Evolutionary conservation across 805 yeast genomes (phyloP).

Genomic region (Spathaspora boniae): DNA sequence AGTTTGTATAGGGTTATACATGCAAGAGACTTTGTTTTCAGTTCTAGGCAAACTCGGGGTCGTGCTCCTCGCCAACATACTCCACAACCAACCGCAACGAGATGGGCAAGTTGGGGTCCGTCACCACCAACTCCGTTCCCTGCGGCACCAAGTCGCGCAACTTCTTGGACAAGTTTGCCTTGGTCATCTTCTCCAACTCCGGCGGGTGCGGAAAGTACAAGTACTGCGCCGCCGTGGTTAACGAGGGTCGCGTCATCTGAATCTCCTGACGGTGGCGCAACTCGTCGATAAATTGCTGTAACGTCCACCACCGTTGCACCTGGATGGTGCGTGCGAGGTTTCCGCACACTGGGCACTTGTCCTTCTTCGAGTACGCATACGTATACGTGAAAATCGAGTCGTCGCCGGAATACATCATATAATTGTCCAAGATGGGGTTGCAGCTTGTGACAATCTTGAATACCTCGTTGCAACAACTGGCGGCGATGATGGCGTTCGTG

Average conservation of each 20-base stretch:
- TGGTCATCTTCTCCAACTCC: constrained; percentile 41
- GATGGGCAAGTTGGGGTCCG: constrained; percentile 52
- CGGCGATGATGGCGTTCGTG: constrained; percentile 90
- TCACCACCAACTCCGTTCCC: constrained; percentile 50
- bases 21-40: background rate
- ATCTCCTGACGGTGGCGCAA: constrained; percentile 29
- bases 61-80: constrained; percentile 23
- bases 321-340: constrained; percentile 20
- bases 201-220: constrained; percentile 49
- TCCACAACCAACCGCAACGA: constrained; percentile 25
- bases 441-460: constrained; percentile 72
- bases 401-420: constrained; percentile 85
- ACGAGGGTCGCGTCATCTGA: constrained; percentile 42
- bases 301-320: constrained; percentile 30
- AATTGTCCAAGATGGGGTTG: constrained; percentile 66
- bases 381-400: constrained; percentile 73
- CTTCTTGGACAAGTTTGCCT: constrained; percentile 36
- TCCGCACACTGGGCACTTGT: constrained; percentile 79
- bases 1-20: background rate
- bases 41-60: constrained; percentile 16
- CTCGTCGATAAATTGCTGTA: constrained; percentile 42
- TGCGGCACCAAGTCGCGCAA: constrained; percentile 34
- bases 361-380: constrained; percentile 57
- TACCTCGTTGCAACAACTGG: constrained; percentile 82
- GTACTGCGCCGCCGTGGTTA: constrained; percentile 35